Base-by-base conservation (phyloP, 2,329 filamentous ascomycete genomes). In the Penicillium hordei region DNA sequence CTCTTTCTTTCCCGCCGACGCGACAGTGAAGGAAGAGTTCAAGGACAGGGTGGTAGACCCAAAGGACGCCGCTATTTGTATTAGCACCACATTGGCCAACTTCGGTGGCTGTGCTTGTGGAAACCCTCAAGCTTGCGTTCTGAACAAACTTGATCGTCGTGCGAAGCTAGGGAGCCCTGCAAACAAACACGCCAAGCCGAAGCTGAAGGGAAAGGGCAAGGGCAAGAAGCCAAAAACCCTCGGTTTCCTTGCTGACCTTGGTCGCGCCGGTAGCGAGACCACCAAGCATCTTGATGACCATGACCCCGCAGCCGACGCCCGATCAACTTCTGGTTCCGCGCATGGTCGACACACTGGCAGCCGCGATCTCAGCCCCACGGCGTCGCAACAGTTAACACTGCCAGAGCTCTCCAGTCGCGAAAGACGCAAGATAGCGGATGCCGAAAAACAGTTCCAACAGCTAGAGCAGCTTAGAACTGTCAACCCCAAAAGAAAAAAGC, bases 381-480 rank as follows among this genome's bases (percentile, higher is more conserved):
- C 17, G 7, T 39, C 23, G n/a, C 25, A 78, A 78, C 12, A 80
- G 81, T 61, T 38, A 38, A 29, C 81, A 78, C 8, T 72, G 76
- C 43, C 58, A 2, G 84, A 85, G 60, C 76, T 87, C 60, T 87
- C 85, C 2, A 84, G 83, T 60, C 80, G 85, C 5, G 85, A 88
- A 64, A 81, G 81, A 65, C 82, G 84, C 58, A 88, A 88, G 71
- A 78, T 88, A 46, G 83, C 84, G 53, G 83, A 84, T 55, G 82
- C 83, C 42, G 85, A 87, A 65, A 83, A 83, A 62, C 81, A 86
- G 58, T 87, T 87, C 60, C 81, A 84, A 61, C 81, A 84, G 64
- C 76, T 86, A 60, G 85, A 86, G 64, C 82, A 83, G 63, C 15
- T n/a, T n/a, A 78, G 81, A 57, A 61, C 67, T 17, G 60, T 48